Evolutionary conservation across 2,329 filamentous ascomycete genomes (phyloP), one percentile per base, ranked within the genome.

Genomic region (Ceratocystis destructans): DNA sequence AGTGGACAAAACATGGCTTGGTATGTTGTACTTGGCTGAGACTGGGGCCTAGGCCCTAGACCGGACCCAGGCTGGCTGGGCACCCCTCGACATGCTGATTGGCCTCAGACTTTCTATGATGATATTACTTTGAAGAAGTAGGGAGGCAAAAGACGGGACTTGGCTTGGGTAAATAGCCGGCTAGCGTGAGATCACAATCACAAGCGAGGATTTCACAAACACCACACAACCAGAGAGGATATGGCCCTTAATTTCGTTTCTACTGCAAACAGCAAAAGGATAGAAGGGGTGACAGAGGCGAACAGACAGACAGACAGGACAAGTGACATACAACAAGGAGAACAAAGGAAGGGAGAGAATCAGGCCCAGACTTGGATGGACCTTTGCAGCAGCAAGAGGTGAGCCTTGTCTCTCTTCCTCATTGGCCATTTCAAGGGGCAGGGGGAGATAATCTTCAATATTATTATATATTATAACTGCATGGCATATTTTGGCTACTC

Each of bases 241-340:
- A 20, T 25, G 33, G 33, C 55, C 55, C 55, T 59, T 59, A 59
- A 59, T 59, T 37, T 59, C 55, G 55, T 37, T 59, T 37, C 15
- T 37, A 41, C 37, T 41, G 37, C 37, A 41, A 41, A 41, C 37
- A 15, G 37, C 10, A 41, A 41, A 41, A 41, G 37, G 12, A 41
- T 3, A 4, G 37, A 41, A 41, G 10, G 37, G 12, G 37, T 12
- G 37, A 41, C 37, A 41, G 10, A 41, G 12, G 37, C 37, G 12
- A 12, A 15, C 37, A 41, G 10, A 5, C 37, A 41, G 10, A 5
- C 37, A 41, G 10, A 4, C 3, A 41, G 37, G 37, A 41, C 37
- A 15, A 4, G 37, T 41, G 37, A 41, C 37, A 41, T 41, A 37
- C 33, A 41, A 15, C 37, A 41, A 41, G 37, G 37, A 41, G 37